Evolutionary conservation across 352 stramenopile species (phyloP).

Genomic region (Phytopythium litorale): DNA sequence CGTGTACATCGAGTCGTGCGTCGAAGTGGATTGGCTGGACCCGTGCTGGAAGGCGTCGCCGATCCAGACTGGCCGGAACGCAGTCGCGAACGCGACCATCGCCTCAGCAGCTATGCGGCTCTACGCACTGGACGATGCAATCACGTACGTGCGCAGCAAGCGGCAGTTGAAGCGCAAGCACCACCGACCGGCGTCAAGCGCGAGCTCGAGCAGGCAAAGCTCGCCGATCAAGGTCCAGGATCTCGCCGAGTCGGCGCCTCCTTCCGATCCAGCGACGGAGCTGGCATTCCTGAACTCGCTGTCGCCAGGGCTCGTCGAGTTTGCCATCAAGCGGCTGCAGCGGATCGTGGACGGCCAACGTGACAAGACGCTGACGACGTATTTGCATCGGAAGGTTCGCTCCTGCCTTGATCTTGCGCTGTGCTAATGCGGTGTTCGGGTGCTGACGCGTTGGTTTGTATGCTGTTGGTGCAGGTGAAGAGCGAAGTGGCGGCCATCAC

Average conservation of each 20-base stretch:
- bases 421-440: not conserved
- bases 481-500: conserved; percentile 53
- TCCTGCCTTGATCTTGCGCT: not conserved
- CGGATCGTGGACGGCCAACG: conserved; percentile 46
- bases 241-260: conserved; percentile 19
- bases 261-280: conserved; percentile 30
- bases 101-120: conserved; percentile 71
- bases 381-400: conserved; percentile 40
- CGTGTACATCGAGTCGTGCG: conserved; percentile 68
- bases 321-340: conserved; percentile 48
- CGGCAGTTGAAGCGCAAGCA: conserved; percentile 47
- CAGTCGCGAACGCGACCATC: conserved; percentile 56
- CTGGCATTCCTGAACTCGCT: conserved; percentile 47
- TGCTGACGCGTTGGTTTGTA: not conserved
- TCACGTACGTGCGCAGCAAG: conserved; percentile 68
- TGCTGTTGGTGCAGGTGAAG: conserved; percentile 16
- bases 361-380: conserved; percentile 41
- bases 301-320: conserved; percentile 27
- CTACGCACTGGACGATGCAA: conserved; percentile 72
- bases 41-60: conserved; percentile 66
- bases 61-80: conserved; percentile 55
- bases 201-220: conserved; percentile 21
- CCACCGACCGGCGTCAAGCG: conserved; percentile 20
- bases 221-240: conserved; percentile 28
- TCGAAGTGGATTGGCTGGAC: conserved; percentile 79